These are phyloP conservation scores for Chaetomiaceae sp. DNA, from an alignment of 2,329 filamentous ascomycete species.

Conservation along the genomic window DNA sequence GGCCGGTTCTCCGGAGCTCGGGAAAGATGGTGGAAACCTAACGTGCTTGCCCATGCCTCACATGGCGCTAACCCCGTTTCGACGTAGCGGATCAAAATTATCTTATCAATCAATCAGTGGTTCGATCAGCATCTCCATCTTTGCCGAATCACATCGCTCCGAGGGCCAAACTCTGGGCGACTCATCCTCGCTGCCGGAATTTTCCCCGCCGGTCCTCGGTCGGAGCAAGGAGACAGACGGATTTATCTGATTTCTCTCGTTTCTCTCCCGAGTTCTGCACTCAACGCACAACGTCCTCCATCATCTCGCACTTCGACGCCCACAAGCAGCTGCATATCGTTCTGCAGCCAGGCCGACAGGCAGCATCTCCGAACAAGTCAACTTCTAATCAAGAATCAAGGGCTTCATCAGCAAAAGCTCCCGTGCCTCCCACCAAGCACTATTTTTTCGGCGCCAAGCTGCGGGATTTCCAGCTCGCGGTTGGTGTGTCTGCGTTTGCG, in stretches of 20 bases:
- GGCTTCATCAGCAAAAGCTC: too few relatives aligned
- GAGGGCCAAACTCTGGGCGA: constrained; percentile 1
- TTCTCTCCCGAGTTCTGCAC: background rate
- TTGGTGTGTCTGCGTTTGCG: too few relatives aligned
- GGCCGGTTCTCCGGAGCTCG: constrained; percentile 1
- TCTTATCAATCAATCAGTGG: constrained; percentile 31
- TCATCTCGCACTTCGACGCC: background rate
- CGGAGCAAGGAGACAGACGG: constrained; percentile 1
- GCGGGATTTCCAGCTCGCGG: too few relatives aligned
- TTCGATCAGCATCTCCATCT: constrained; percentile 16
- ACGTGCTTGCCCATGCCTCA: background rate
- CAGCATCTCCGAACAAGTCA: too few relatives aligned
- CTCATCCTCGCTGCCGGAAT: constrained; percentile 15
- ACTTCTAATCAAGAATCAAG: too few relatives aligned
- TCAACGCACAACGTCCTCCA: too few relatives aligned
- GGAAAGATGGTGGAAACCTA: background rate
- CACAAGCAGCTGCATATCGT: background rate
- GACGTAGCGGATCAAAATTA: constrained; percentile 18
- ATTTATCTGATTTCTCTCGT: background rate
- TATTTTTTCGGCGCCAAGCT: too few relatives aligned
- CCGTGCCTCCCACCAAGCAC: too few relatives aligned
- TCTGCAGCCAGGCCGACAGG: background rate
- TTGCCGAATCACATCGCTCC: constrained; percentile 20
- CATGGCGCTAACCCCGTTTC: constrained; percentile 9
- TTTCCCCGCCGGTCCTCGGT: constrained; percentile 10